Evolutionary conservation across 1,284 basidiomycete genomes (phyloP), one percentile per base, ranked within the genome.

Genomic region (Earliella scabrosa): DNA sequence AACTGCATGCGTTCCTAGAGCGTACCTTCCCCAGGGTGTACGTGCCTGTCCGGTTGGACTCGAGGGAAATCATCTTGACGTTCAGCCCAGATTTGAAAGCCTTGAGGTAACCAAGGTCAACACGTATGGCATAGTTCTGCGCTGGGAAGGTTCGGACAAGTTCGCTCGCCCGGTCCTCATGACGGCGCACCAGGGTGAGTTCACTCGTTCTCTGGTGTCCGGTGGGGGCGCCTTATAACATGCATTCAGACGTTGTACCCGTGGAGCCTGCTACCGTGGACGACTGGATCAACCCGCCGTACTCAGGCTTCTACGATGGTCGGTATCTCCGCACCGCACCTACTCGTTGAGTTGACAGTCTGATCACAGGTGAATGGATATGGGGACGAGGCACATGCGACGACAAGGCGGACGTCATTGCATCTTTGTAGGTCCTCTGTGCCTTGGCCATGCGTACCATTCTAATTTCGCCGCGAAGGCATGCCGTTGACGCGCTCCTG

Each of bases 331-430:
- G 4, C 2, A 24, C 23, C 39, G 14, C 13, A 3, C 16, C 18
- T 18, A 16, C 20, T 18, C 3, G 39, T 10, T 14, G 9, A 24
- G 11, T 24, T 13, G 18, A 2, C 23, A 21, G 2, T 24, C 7
- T 31, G 29, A 31, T 31, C 29, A n/a, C n/a, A 60, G 80, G 80
- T 9, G 71, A 73, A 44, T 77, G 71, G 68, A 75, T 89, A 40
- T 89, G 86, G 85, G 87, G 86, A 0, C 73, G 87, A 60, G 88
- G 87, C 9, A 78, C 74, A 45, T 73, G 71, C 26, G 87, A 89
- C 60, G 85, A 88, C 70, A 88, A 88, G 68, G 75, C 79, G 8
- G 80, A 80, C 6, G 66, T 85, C 26, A 82, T 87, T 53, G 80
- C 80, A 21, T 75, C 77, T 32, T 65, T 88, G 83, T 83, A 50